Evolutionary conservation across 1,139 yeast species (phyloP), one percentile per base, ranked within the genome.

Genomic region (Kazachstania sp.): DNA sequence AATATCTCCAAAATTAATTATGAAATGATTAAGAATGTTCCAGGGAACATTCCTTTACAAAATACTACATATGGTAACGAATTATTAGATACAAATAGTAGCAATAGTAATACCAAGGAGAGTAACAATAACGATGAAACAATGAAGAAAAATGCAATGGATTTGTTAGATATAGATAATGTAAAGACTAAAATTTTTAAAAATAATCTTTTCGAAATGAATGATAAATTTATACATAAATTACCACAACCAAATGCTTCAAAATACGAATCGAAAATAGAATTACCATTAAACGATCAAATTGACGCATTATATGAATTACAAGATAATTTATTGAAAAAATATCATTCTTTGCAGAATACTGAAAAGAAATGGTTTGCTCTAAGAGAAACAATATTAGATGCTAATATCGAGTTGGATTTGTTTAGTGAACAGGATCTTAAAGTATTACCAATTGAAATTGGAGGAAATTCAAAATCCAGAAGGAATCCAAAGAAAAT

Each of bases 341-440:
- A 60, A 36, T 63, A 63, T 46, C 39, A 46, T 11, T 28, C 36
- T 3, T 45, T 53, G 13, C 47, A 54, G 5, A 51, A 52, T 34
- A 51, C 52, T 36, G 64, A 62, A 45, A 58, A 59, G 43, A 61
- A 58, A 45, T 63, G 67, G 67, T 63, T 60, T 40, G 42, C 57
- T 13, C 47, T 60, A 28, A 62, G 62, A 46, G 67, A 64, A 46
- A 39, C 61, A 19, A 15, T 64, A 42, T 51, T 64, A 11, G 66
- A 63, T 42, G 66, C 67, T 7, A 62, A 61, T 45, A 52, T 58
- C 8, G 64, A 63, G 45, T 51, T 63, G 38, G 67, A 64, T 51
- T 50, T 63, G 19, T 61, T 53, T 49, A 60, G 64, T 44, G 49
- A 51, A 38, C 47, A 48, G 26, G 51, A 48, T 18, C 19, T 41